phyloP scores from a whole-genome alignment of 192 early-diverging fungal genomes.

The Tieghemiomyces parasiticus region DNA sequence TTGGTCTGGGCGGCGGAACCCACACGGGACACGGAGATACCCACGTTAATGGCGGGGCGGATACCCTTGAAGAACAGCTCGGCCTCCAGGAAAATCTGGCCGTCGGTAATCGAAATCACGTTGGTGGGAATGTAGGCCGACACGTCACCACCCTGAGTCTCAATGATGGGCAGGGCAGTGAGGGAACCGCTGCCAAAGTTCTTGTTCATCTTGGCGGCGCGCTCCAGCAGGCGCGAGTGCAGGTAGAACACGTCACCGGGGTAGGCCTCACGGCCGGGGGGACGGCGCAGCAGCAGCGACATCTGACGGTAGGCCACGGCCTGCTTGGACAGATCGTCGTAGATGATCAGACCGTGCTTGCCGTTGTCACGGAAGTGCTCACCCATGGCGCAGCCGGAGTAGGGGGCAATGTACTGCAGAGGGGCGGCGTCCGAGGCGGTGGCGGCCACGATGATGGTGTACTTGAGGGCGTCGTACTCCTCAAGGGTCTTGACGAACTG shows the following conservation, averaged over 20 bases:
- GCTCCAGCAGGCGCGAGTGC: conserved; percentile 97
- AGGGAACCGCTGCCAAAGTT: conserved; percentile 88
- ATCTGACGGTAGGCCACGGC: conserved; percentile 99
- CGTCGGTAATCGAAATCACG: conserved; percentile 99
- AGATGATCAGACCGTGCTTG: conserved; percentile 97
- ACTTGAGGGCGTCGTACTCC: conserved; percentile 97
- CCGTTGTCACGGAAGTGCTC: conserved; percentile 99
- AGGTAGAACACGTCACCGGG: conserved; percentile 99
- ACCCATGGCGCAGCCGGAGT: conserved; percentile 96
- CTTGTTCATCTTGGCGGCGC: conserved; percentile 99
- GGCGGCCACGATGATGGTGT: conserved; percentile 95
- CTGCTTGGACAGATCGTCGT: conserved; percentile 99
- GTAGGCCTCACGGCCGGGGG: conserved; percentile 99
- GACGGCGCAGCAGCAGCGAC: conserved; percentile 98
- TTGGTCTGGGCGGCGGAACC: conserved; percentile 99
- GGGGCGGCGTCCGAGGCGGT: conserved; percentile 98
- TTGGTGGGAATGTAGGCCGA: conserved; percentile 99
- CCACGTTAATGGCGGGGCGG: conserved; percentile 99
- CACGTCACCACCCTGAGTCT: conserved; percentile 99
- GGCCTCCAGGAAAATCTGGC: conserved; percentile 99
- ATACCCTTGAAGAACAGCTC: conserved; percentile 99
- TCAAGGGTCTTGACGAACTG: conserved; percentile 98
- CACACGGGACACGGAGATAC: conserved; percentile 99
- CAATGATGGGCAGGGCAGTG: conserved; percentile 98
- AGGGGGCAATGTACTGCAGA: conserved; percentile 96